A percentile compares a stretch with the other conserved stretches of the same genome.
These are phyloP conservation scores for Lactarius hengduanensis DNA, from an alignment of 768 basidiomycete genomes.

Conservation along the genomic window DNA sequence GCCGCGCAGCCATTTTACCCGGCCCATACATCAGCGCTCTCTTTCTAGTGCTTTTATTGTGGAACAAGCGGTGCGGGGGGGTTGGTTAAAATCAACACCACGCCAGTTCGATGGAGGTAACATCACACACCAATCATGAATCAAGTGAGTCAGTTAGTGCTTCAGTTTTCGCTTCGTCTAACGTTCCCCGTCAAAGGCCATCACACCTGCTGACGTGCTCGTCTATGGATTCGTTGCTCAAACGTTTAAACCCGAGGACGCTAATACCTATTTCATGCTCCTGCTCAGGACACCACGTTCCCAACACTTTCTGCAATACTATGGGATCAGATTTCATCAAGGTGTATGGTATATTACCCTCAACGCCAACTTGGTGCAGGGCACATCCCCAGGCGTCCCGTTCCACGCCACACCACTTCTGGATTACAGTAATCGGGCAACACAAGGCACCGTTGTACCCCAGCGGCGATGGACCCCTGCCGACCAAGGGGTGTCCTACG, in stretches of 20 bases:
- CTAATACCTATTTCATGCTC: slow-evolving; percentile 3
- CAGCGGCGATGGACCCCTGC: slow-evolving; percentile 18
- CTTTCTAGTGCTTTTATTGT: too few species aligned
- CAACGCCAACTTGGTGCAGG: neutral
- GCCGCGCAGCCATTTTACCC: too few species aligned
- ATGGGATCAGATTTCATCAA: neutral
- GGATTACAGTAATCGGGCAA: neutral
- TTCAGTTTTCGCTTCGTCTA: too few species aligned
- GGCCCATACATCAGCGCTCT: too few species aligned
- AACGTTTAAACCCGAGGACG: neutral
- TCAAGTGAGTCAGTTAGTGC: too few species aligned
- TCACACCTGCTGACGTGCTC: neutral
- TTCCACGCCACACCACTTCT: neutral
- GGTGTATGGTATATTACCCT: slow-evolving; percentile 11
- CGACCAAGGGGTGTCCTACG: slow-evolving; percentile 9
- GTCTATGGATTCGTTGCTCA: slow-evolving; percentile 8
- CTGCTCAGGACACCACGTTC: neutral
- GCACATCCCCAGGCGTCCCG: neutral
- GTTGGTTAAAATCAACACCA: too few species aligned
- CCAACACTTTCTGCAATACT: neutral
- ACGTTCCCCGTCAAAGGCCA: too few species aligned
- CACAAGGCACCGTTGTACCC: slow-evolving; percentile 12
- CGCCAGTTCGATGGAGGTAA: too few species aligned
- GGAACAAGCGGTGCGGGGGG: too few species aligned
- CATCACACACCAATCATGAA: too few species aligned